phyloP scores from a whole-genome alignment of 2,329 filamentous ascomycete genomes.

The Colletotrichum sp. region DNA sequence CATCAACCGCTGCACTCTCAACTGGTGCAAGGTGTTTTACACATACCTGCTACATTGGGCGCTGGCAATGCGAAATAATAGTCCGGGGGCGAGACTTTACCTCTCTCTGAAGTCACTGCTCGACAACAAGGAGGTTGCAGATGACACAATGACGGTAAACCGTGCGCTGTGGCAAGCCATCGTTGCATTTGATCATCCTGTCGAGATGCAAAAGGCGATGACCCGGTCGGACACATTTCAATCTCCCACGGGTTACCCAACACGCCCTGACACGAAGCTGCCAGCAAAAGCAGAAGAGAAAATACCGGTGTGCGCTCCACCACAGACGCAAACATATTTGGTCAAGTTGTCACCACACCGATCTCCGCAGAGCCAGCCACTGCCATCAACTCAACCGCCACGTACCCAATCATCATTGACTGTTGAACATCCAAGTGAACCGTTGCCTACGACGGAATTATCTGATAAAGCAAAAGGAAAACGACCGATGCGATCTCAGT shows the following conservation, averaged over 20 bases:
- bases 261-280: background rate
- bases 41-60: background rate
- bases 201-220: background rate
- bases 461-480: background rate
- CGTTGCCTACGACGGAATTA: background rate
- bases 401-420: background rate
- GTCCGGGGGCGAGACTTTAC: background rate
- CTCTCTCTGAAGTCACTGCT: background rate
- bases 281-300: background rate
- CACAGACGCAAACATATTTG: background rate
- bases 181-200: background rate
- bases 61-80: background rate
- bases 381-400: background rate
- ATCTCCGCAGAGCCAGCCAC: background rate
- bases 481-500: background rate
- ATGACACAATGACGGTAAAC: background rate
- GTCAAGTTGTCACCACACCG: background rate
- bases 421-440: background rate
- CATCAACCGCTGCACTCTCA: background rate
- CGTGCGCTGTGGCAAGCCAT: background rate
- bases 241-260: background rate
- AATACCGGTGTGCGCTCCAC: rapidly evolving
- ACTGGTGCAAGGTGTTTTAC: background rate
- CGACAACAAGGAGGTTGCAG: background rate
- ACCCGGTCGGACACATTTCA: background rate